Percentiles rank a stretch among this genome's conserved stretches.
phyloP scores from a whole-genome alignment of 2,329 filamentous ascomycete genomes.

The Lachnellula arida region DNA sequence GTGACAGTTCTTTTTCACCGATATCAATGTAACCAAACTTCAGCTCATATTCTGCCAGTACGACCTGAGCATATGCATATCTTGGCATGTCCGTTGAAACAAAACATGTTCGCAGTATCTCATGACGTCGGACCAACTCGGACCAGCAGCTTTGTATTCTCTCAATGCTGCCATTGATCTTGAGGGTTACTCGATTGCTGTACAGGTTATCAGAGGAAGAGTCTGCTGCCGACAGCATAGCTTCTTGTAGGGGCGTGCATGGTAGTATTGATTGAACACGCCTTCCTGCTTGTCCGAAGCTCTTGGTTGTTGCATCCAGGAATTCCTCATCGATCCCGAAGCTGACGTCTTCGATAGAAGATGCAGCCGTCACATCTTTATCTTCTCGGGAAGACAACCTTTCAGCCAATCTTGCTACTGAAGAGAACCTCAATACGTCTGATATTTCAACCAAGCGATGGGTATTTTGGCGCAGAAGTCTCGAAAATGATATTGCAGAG shows the following conservation, averaged over 20 bases:
- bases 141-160: slow-evolving; percentile 58
- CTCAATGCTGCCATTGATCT: slow-evolving; percentile 46
- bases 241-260: slow-evolving; percentile 83
- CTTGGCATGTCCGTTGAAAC: slow-evolving; percentile 54
- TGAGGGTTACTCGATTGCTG: slow-evolving; percentile 66
- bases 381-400: slow-evolving; percentile 16
- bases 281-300: slow-evolving; percentile 21
- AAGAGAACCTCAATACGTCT: slow-evolving; percentile 62
- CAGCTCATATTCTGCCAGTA: slow-evolving; percentile 46
- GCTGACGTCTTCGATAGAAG: not conserved
- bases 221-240: slow-evolving; percentile 65
- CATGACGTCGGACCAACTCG: slow-evolving; percentile 59
- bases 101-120: slow-evolving; percentile 76
- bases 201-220: slow-evolving; percentile 51
- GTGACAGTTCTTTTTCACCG: not conserved
- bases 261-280: slow-evolving; percentile 59
- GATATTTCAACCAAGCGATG: slow-evolving; percentile 58
- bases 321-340: slow-evolving; percentile 25
- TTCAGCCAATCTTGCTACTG: slow-evolving; percentile 55
- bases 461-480: slow-evolving; percentile 45
- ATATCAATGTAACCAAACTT: slow-evolving; percentile 13
- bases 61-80: slow-evolving; percentile 67
- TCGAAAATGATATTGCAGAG: slow-evolving; percentile 68
- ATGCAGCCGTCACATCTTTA: not conserved
- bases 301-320: slow-evolving; percentile 9